A percentile compares a stretch with the other conserved stretches of the same genome.
Evolutionary conservation across 192 early-diverging fungal genomes (phyloP).

Genomic region (Backusella parvicylindrica): DNA sequence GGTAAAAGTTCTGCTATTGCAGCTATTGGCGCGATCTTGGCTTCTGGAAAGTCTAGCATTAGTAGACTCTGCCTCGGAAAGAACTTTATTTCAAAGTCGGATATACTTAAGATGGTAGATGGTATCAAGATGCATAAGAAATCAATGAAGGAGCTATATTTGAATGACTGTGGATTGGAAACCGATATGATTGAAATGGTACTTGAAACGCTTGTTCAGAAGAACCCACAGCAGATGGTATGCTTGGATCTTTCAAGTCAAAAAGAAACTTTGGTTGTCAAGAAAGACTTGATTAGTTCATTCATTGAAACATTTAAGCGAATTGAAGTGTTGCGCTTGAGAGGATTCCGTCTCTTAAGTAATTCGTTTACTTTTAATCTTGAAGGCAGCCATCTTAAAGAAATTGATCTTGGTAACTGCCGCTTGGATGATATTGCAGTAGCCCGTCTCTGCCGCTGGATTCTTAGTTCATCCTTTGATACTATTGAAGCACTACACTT

Average conservation of each 20-base stretch:
- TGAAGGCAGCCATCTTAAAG: not conserved
- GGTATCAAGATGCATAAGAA: conserved; percentile 1
- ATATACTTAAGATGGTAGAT: not conserved
- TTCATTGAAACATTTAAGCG: not conserved
- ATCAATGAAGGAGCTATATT: not conserved
- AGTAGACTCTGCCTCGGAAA: not conserved
- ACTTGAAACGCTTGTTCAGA: not conserved
- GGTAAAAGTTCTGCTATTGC: not conserved
- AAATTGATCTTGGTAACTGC: conserved; percentile 19
- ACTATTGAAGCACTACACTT: conserved; percentile 26
- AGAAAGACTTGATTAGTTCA: not conserved
- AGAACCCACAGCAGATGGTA: not conserved
- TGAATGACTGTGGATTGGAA: conserved; percentile 10
- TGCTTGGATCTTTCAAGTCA: not conserved
- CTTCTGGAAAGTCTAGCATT: not conserved
- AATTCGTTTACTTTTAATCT: not conserved
- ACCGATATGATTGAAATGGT: conserved; percentile 8
- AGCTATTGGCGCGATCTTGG: not conserved
- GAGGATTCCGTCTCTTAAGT: not conserved
- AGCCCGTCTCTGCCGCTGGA: conserved; percentile 21
- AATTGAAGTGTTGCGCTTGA: not conserved
- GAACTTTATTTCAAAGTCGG: not conserved
- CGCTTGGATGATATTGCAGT: conserved; percentile 7
- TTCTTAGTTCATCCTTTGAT: conserved; percentile 16
- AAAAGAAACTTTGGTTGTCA: not conserved